Evolutionary conservation across 2,329 filamentous ascomycete genomes (phyloP), one percentile per base, ranked within the genome.

Genomic region (Fusarium falciforme): DNA sequence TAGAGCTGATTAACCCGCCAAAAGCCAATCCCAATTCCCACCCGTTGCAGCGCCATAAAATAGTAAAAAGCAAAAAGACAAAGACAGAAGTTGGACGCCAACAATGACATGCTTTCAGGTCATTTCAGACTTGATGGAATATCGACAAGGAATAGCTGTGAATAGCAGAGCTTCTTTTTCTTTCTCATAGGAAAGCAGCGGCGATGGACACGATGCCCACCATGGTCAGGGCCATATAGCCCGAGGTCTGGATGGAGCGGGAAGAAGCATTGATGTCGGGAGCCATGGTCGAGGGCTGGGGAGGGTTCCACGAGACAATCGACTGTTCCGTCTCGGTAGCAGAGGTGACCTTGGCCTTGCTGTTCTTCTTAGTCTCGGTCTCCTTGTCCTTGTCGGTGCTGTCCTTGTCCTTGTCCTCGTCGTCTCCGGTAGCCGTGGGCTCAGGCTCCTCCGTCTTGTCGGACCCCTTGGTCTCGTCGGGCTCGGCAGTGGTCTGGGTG

Each of bases 161-260:
- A 47, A 25, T 16, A 47, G 42, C 14, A 47, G 14, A 27, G 42
- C 7, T 47, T 47, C 14, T 20, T 3, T 12, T 47, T 10, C 14
- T 10, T 14, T 20, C 42, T 52, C 47, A 52, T 52, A 52, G 47
- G 47, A 52, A 52, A 29, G 47, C 47, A 7, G 47, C 25, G 47
- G 47, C 78, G 14, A 78, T 64, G 11, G 69, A 73, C 27, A 78
- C 72, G 33, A 79, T 40, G 20, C 77, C 74, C 33, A 80, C 76
- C 22, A 80, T 38, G 12, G 72, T 75, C 36, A 79, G 47, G 17
- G 76, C 68, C n/a, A 76, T 35, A 47, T 75, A 72, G 14, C 76
- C 70, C 12, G 76, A 70, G 55, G 76, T 69, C 61, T 62, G 68
- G 47, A 73, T 35, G 7, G 75, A 74, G n/a, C 73, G 62, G 20